Evolutionary conservation across 108 stramenopile genomes (phyloP).

Genomic region (Cylindrotheca closterium): DNA sequence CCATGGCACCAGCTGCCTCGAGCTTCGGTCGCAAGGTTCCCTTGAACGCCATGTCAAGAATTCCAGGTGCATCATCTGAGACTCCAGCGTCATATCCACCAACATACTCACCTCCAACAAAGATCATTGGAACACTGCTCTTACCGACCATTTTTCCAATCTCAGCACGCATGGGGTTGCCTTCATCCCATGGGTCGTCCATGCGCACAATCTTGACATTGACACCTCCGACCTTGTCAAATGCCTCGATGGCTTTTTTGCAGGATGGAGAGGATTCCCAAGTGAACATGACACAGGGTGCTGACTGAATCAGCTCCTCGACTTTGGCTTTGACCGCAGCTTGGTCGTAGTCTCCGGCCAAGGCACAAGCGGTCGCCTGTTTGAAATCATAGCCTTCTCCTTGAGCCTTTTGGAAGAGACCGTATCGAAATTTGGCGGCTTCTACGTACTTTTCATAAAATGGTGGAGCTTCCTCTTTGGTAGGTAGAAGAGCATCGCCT

Average conservation of each 20-base stretch:
- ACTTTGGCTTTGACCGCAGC: conserved; percentile 36
- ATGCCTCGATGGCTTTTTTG: conserved; percentile 59
- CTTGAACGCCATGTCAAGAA: conserved; percentile 64
- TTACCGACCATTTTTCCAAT: conserved; percentile 60
- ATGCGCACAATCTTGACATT: conserved; percentile 55
- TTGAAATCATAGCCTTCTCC: conserved; percentile 50
- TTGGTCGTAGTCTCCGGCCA: conserved; percentile 66
- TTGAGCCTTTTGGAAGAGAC: not conserved
- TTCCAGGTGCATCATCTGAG: conserved; percentile 56
- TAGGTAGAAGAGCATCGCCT: no score
- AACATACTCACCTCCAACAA: conserved; percentile 62
- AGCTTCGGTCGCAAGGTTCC: conserved; percentile 45
- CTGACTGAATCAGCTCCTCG: conserved; percentile 42
- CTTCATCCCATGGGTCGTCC: conserved; percentile 66
- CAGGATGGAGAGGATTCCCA: conserved; percentile 67
- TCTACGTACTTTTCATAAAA: not conserved
- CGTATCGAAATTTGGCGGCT: not conserved
- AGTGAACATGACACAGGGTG: conserved; percentile 56
- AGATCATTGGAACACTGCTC: conserved; percentile 59
- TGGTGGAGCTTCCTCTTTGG: not conserved
- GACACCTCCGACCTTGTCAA: conserved; percentile 22
- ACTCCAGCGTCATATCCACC: conserved; percentile 72
- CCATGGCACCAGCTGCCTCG: conserved; percentile 32
- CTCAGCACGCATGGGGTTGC: conserved; percentile 67
- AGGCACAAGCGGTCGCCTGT: conserved; percentile 42